Base-by-base conservation (phyloP, 2,329 filamentous ascomycete species). In the Phoma sp. region DNA sequence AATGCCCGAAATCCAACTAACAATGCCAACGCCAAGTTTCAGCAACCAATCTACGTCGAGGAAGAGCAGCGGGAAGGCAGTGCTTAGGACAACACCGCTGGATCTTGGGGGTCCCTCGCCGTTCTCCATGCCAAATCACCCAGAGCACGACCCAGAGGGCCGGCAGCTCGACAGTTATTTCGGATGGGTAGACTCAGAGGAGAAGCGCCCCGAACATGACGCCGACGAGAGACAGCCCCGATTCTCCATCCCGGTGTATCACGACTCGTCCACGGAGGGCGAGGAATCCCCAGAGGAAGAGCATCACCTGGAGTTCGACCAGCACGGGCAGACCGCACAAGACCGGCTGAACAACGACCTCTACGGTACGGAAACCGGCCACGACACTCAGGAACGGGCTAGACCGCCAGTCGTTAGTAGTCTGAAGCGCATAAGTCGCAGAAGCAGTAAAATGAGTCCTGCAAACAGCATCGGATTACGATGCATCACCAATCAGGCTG, bases 61-160 rank as follows among this genome's bases (percentile, higher is more conserved):
- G 6, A 9, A 29, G 6, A 29, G 27, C 3, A 22, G 36, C 14
- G 7, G 36, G 5, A 38, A 35, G 39, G 44, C 13, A 5, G 3
- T 13, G 13, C 32, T 33, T 13, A 4, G 13, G 32, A 7, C 32
- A 8, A 33, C 32, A n/a, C 32, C 32, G 7, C 13, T 11, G 4
- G 10, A 11, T n/a, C 7, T 33, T 13, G 10, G 32, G 4, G 10
- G 7, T 1, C 4, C 10, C 7, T 33, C 32, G 9, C 32, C 32
- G 4, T 33, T 33, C 32, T 13, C 32, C 10, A 33, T 60, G 7
- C 55, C 57, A 2, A 38, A 52, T 14, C 55, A 54, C 14, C 40
- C 48, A n/a, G 32, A 33, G 13, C 32, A 33, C 13, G 32, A 33
- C 32, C 1, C 32, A 33, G 32, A 33, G 13, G 32, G 32, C 13